These are phyloP conservation scores for Cordyceps cateniannulata DNA, from an alignment of 2,329 filamentous ascomycete genomes.

Conservation along the genomic window DNA sequence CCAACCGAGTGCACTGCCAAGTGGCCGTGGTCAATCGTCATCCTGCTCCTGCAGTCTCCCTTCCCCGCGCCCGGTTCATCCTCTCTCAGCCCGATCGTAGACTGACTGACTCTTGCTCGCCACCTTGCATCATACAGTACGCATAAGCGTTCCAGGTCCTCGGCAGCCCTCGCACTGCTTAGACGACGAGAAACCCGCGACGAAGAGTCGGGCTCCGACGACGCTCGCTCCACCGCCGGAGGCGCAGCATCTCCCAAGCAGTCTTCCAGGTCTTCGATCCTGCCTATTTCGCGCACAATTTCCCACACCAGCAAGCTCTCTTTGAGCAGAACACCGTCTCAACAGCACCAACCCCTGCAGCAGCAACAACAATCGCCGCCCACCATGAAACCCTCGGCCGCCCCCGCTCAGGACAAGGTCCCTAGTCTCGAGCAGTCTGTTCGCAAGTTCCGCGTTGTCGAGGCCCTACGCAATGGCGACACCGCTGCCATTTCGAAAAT, in stretches of 20 bases:
- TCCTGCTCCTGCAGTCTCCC: background rate
- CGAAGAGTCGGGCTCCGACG: constrained; percentile 48
- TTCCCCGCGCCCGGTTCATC: background rate
- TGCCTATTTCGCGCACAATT: constrained; percentile 30
- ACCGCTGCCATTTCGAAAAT: constrained; percentile 83
- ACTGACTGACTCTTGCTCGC: constrained; percentile 9
- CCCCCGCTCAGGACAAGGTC: constrained; percentile 33
- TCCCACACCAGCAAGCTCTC: constrained; percentile 43
- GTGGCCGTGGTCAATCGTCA: background rate
- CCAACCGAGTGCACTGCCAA: constrained; percentile 1
- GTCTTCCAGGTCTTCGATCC: constrained; percentile 23
- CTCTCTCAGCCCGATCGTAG: background rate
- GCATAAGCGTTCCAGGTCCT: constrained; percentile 50
- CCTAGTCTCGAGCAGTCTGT: constrained; percentile 84
- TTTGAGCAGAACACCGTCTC: constrained; percentile 34
- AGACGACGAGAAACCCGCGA: constrained; percentile 44
- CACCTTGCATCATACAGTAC: constrained; percentile 19
- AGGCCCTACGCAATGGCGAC: constrained; percentile 84
- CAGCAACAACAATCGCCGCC: constrained; percentile 25
- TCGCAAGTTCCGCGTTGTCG: constrained; percentile 88
- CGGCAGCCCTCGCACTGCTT: constrained; percentile 46
- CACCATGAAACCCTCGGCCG: constrained; percentile 7
- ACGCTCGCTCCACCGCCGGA: constrained; percentile 36
- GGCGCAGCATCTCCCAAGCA: constrained; percentile 26
- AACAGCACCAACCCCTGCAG: constrained; percentile 18